Evolutionary conservation across 306 rosid genomes (phyloP), one percentile per base, ranked within the genome.

Genomic region (Biancaea sappan): DNA sequence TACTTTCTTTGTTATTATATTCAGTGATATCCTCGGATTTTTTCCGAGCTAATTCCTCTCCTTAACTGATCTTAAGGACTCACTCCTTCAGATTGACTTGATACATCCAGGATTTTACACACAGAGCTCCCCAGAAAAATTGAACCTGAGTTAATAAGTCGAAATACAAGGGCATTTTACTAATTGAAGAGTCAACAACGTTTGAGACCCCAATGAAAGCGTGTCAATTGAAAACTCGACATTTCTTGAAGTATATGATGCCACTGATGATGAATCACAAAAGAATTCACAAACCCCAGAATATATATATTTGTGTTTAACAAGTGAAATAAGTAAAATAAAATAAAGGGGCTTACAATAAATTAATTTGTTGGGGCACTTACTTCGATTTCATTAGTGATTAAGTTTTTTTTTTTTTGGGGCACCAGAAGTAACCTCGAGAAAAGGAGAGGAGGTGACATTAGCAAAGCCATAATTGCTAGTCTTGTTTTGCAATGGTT

Each of bases 211-310:
- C 61, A 47, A 25, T 61, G 56, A 24, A 12, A 40, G 11, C 18
- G 61, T 35, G 4, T 9, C 21, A 79, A 68, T 69, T 25, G 40
- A 62, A 74, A 58, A 43, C 69, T 62, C 41, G 37, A n/a, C n/a
- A 72, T 52, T 54, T 25, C 52, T 73, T 43, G 21, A 50, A 56
- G 74, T 57, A 71, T 64, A 84, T 38, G 51, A 53, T 16, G 68
- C 40, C 74, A 71, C 24, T 65, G 66, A 66, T 57, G 58, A 46
- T 71, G 38, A 35, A 76, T 57, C 18, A 15, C 25, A 13, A 28
- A 10, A 44, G 7, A 28, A 21, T 34, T 25, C 24, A 56, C 18
- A 31, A 59, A 66, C 43, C 16, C 57, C 43, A 63, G 13, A 16
- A 28, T 37, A 46, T 52, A 46, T 52, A 43, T 29, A 48, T 35